phyloP scores from a whole-genome alignment of 176 grass and related monocot genomes.

The Carex scoparia region DNA sequence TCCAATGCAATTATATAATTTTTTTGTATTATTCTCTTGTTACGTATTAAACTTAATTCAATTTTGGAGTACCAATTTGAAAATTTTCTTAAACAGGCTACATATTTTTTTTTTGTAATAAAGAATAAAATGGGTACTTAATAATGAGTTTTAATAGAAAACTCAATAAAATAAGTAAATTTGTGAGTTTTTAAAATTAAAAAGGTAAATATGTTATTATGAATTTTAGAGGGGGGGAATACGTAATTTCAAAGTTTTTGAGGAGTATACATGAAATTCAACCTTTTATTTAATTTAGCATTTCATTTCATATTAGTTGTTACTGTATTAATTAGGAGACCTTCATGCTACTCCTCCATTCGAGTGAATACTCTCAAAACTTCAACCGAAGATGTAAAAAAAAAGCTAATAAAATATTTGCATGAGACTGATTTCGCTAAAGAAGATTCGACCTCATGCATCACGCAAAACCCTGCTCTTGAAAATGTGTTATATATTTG shows the following conservation, averaged over 20 bases:
- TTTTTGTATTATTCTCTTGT: neutral
- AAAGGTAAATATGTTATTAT: too few species aligned
- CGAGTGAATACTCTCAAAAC: conserved; percentile 82
- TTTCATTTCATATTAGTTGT: neutral
- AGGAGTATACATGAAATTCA: too few species aligned
- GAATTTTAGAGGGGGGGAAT: too few species aligned
- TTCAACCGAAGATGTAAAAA: conserved; percentile 44
- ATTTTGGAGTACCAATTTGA: too few species aligned
- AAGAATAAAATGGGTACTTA: too few species aligned
- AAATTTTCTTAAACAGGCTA: too few species aligned
- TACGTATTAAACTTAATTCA: too few species aligned
- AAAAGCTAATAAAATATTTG: conserved; percentile 49
- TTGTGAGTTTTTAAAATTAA: too few species aligned
- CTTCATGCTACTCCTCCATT: conserved; percentile 84
- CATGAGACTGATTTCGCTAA: conserved; percentile 29
- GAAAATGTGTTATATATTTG: conserved; percentile 69
- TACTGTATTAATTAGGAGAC: conserved; percentile 36
- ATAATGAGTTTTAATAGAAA: too few species aligned
- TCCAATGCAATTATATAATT: neutral
- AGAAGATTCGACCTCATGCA: conserved; percentile 25
- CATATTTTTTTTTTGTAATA: too few species aligned
- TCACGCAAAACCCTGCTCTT: conserved; percentile 59
- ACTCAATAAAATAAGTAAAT: too few species aligned
- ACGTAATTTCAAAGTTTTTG: too few species aligned
- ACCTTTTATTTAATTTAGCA: neutral